Evolutionary conservation across 2,329 filamentous ascomycete genomes (phyloP).

Genomic region (Thelonectria blattea): DNA sequence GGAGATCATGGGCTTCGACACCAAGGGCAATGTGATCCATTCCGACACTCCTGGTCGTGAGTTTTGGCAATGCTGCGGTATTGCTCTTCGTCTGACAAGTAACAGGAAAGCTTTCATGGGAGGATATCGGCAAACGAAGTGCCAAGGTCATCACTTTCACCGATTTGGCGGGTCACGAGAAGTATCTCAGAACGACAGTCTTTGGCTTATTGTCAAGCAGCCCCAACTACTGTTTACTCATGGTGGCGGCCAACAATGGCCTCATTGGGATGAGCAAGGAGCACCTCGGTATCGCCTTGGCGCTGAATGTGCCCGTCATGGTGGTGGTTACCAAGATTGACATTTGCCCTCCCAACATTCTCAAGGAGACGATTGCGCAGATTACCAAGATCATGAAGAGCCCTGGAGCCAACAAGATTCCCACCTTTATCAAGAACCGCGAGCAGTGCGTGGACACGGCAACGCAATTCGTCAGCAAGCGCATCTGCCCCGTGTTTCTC

Average conservation of each 20-base stretch:
- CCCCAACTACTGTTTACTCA: slow-evolving; percentile 95
- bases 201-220: slow-evolving; percentile 94
- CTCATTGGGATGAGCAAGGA: slow-evolving; percentile 98
- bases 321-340: slow-evolving; percentile 98
- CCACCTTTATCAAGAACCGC: slow-evolving; percentile 89
- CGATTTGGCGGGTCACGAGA: slow-evolving; percentile 93
- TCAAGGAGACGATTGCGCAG: slow-evolving; percentile 91
- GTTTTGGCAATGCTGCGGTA: slow-evolving; percentile 24
- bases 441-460: slow-evolving; percentile 95
- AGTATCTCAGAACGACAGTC: slow-evolving; percentile 93
- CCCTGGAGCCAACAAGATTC: slow-evolving; percentile 91
- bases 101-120: slow-evolving; percentile 80
- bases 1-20: slow-evolving; percentile 99
- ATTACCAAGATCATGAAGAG: slow-evolving; percentile 93
- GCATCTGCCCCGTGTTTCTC: slow-evolving; percentile 97
- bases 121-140: slow-evolving; percentile 93
- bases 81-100: slow-evolving; percentile 23
- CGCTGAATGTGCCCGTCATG: slow-evolving; percentile 96
- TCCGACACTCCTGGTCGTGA: slow-evolving; percentile 84
- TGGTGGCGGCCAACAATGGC: slow-evolving; percentile 98
- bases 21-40: slow-evolving; percentile 78
- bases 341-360: slow-evolving; percentile 93
- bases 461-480: slow-evolving; percentile 91
- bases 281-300: slow-evolving; percentile 91
- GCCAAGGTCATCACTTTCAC: slow-evolving; percentile 97